These are phyloP conservation scores for Trichodelitschia bisporula DNA, from an alignment of 495 filamentous ascomycete genomes.

Conservation along the genomic window DNA sequence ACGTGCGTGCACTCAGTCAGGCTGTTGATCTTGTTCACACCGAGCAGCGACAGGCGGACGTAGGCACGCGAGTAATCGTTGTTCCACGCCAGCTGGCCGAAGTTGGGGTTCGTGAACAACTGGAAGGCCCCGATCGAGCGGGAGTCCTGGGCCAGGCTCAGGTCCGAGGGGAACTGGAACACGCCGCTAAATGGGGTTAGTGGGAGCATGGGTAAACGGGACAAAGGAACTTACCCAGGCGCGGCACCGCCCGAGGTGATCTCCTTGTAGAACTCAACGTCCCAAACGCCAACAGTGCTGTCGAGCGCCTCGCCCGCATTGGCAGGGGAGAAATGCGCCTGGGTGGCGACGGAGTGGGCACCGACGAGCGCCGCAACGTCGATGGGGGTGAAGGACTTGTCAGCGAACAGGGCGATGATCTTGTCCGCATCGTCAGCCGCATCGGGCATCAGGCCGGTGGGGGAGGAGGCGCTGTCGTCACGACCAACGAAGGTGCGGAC, in stretches of 20 bases:
- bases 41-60: constrained; percentile 9
- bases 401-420: constrained; percentile 19
- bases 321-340: constrained; percentile 18
- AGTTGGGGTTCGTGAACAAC: constrained; percentile 6
- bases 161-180: constrained; percentile 8
- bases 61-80: constrained; percentile 8
- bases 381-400: constrained; percentile 22
- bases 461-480: constrained; percentile 5
- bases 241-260: constrained; percentile 6
- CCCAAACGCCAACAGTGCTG: constrained; percentile 19
- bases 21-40: constrained; percentile 4
- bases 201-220: too few relatives aligned
- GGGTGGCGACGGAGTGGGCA: constrained; percentile 5
- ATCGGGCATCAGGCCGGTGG: constrained; percentile 15
- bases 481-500: constrained; percentile 18
- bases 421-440: constrained; percentile 11
- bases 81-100: constrained; percentile 6
- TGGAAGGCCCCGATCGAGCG: constrained; percentile 2
- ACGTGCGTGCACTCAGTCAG: constrained; percentile 8
- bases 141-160: constrained; percentile 3
- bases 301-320: constrained; percentile 17
- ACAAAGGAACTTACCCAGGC: too few relatives aligned
- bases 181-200: too few relatives aligned
- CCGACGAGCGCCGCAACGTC: constrained; percentile 22
- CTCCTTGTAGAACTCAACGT: constrained; percentile 21